Conservation (phyloP, 2,329 filamentous ascomycete species). For the Xylariaceae sp. region DNA sequence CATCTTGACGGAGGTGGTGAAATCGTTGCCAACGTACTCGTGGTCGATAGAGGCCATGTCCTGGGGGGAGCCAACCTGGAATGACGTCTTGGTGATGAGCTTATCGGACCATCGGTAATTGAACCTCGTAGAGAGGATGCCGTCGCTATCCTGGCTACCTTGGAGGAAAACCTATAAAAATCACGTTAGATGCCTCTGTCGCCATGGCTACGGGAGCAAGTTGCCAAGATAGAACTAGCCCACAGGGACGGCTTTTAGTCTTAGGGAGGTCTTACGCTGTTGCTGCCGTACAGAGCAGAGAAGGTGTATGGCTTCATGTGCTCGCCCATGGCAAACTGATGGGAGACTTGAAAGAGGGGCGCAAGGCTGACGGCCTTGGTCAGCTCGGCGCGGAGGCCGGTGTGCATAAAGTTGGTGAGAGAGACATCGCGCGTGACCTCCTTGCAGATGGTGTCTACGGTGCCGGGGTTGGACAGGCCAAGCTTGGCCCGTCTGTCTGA, state of each 20-base stretch:
- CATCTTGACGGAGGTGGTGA: constrained; percentile 87
- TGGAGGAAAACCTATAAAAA: constrained; percentile 78
- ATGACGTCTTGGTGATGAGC: constrained; percentile 80
- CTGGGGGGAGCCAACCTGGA: constrained; percentile 71
- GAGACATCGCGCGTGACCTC: constrained; percentile 97
- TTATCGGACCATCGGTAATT: constrained; percentile 85
- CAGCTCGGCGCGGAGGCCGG: constrained; percentile 89
- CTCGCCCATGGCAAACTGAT: constrained; percentile 94
- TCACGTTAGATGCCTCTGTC: background rate
- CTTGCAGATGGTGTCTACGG: constrained; percentile 80
- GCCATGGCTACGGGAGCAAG: too few relatives aligned
- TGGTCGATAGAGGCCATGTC: constrained; percentile 92
- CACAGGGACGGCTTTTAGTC: background rate
- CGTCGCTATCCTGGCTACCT: constrained; percentile 91
- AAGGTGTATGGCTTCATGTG: constrained; percentile 92
- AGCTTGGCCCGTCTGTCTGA: constrained; percentile 82
- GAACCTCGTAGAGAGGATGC: constrained; percentile 79
- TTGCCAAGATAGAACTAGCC: background rate
- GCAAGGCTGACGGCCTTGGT: constrained; percentile 94
- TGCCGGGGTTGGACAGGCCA: constrained; percentile 87
- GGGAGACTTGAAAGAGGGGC: constrained; percentile 94
- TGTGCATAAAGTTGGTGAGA: constrained; percentile 95
- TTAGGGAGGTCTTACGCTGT: constrained; percentile 61
- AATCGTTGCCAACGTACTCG: constrained; percentile 91
- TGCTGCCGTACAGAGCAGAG: constrained; percentile 87